Percentiles rank a stretch among this genome's conserved stretches.
Conservation (phyloP, 495 filamentous ascomycete genomes). For the Podospora fimiseda region DNA sequence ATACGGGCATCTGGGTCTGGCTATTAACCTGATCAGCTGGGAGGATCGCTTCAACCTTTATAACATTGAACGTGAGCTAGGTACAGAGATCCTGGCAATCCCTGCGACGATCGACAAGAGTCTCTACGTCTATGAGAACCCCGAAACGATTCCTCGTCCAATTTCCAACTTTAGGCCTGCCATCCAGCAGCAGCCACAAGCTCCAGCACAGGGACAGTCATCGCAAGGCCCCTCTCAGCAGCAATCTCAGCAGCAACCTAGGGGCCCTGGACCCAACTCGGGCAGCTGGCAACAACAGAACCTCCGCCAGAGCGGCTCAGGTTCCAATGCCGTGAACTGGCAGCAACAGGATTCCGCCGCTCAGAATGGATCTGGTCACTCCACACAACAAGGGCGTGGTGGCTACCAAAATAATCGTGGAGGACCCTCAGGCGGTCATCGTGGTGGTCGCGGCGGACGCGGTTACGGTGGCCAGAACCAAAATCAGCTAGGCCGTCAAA, state of each 20-base stretch:
- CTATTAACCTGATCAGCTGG: slow-evolving; percentile 99
- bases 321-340: slow-evolving; percentile 19
- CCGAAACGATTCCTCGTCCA: slow-evolving; percentile 87
- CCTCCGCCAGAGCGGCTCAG: slow-evolving; percentile 13
- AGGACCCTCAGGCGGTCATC: slow-evolving; percentile 25
- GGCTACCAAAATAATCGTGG: slow-evolving; percentile 35
- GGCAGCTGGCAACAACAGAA: slow-evolving; percentile 23
- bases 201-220: slow-evolving; percentile 19
- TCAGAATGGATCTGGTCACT: slow-evolving; percentile 12
- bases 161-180: slow-evolving; percentile 38
- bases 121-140: slow-evolving; percentile 95
- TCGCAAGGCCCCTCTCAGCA: slow-evolving; percentile 17
- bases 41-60: slow-evolving; percentile 98
- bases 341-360: slow-evolving; percentile 7
- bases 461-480: slow-evolving; percentile 30
- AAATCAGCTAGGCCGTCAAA: slow-evolving; percentile 33
- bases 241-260: slow-evolving; percentile 13
- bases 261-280: slow-evolving; percentile 10
- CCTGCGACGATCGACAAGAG: slow-evolving; percentile 93
- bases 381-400: slow-evolving; percentile 18
- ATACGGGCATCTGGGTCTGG: slow-evolving; percentile 93
- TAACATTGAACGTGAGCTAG: slow-evolving; percentile 94
- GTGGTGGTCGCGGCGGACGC: slow-evolving; percentile 28
- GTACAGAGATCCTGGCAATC: slow-evolving; percentile 95
- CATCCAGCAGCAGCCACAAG: slow-evolving; percentile 19